Evolutionary conservation across 2,329 filamentous ascomycete genomes (phyloP), one percentile per base, ranked within the genome.

Genomic region (Fusarium palustre): DNA sequence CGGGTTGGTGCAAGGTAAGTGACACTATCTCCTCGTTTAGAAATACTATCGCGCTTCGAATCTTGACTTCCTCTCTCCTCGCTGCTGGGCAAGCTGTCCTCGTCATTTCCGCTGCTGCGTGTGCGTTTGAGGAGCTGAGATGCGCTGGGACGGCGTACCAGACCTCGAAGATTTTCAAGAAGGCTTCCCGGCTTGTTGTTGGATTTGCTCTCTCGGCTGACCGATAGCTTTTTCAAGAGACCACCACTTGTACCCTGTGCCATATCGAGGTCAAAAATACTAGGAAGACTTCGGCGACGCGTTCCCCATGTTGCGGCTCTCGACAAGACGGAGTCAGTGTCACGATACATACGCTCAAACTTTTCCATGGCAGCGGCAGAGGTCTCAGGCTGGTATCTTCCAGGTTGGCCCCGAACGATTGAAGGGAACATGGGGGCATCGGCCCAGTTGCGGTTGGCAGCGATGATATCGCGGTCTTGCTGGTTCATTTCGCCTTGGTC

Each of bases 261-360:
- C 15, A 77, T 68, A 24, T 82, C 88, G 30, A 88, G 79, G 59
- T 92, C 89, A 7, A 82, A 68, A 57, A 85, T 72, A 69, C 85
- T 89, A 3, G 90, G 88, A 49, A 91, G 81, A 76, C 90, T 91
- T 59, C 87, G 86, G 42, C 90, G 86, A 9, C 88, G 85, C 3
- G 91, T 93, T 18, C 91, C 91, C 84, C 91, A 89, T 1, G 91
- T 93, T 20, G 90, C 90, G 16, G 88, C 85, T 65, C 87, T 82
- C 3, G 88, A 91, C 12, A 89, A 77, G 13, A 90, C 81, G 0
- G 88, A 90, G 30, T 84, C 85, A 48, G 82, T 88, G 66, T 89
- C 86, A 22, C 81, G 81, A 55, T 80, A 85, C 80, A 86, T 81
- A 13, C 79, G 80, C 67, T 87, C 80, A 55, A 86, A 88, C 39